phyloP scores from a whole-genome alignment of 1,139 yeast species.

The Geotrichum carabidarum region DNA sequence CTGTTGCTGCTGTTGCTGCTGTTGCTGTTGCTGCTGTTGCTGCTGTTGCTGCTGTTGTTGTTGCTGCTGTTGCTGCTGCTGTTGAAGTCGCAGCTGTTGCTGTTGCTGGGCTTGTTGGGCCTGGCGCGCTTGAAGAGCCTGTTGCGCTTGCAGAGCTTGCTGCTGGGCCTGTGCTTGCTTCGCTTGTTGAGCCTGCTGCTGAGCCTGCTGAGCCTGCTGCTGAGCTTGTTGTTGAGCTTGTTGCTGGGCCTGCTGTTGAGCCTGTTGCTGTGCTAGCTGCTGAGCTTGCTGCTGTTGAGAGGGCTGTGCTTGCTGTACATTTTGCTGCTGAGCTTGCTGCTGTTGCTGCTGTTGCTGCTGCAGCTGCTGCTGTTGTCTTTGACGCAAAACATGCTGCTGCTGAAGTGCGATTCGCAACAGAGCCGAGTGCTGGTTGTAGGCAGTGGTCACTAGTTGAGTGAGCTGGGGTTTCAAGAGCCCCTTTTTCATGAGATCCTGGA shows the following conservation, averaged over 20 bases:
- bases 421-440: constrained; percentile 1
- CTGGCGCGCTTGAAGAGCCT: constrained; percentile 6
- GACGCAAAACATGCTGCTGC: constrained; percentile 1
- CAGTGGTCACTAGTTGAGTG: background rate
- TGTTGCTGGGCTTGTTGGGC: constrained; percentile 1
- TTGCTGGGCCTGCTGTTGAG: constrained; percentile 4
- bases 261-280: background rate
- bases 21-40: constrained; percentile 1
- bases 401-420: background rate
- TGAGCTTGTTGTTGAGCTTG: background rate
- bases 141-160: constrained; percentile 1
- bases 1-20: constrained; percentile 16
- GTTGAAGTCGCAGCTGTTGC: background rate
- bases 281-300: background rate
- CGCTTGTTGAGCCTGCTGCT: constrained; percentile 5
- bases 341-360: constrained; percentile 1
- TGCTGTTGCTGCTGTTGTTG: constrained; percentile 7
- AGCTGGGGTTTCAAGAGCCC: constrained; percentile 4
- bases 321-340: background rate
- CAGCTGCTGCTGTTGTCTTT: background rate
- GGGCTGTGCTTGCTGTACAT: background rate
- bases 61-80: background rate
- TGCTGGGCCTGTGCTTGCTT: background rate
- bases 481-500: constrained; percentile 6
- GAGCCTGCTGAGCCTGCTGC: constrained; percentile 8